A percentile compares a stretch with the other conserved stretches of the same genome.
phyloP scores from a whole-genome alignment of 2,329 filamentous ascomycete genomes.

The Chaetomium strumarium region DNA sequence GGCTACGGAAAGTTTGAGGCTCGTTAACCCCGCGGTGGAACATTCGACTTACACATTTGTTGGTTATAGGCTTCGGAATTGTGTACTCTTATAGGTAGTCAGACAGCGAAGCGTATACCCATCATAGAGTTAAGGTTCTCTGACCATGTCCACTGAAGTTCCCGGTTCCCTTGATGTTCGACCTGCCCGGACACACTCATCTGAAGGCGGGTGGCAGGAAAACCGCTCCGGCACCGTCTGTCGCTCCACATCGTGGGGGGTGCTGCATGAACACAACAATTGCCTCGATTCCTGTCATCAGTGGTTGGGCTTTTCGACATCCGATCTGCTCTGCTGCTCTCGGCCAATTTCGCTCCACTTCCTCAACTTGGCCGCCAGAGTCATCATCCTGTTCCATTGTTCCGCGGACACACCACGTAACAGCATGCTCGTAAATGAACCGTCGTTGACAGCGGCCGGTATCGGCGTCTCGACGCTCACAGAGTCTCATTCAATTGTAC shows the following conservation, averaged over 20 bases:
- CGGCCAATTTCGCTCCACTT: slow-evolving; percentile 5
- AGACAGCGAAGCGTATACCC: too few species aligned
- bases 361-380: background rate
- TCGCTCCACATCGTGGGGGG: slow-evolving; percentile 10
- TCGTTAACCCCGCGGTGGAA: too few species aligned
- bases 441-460: slow-evolving; percentile 6
- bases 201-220: background rate
- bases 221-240: background rate
- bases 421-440: slow-evolving; percentile 8
- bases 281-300: background rate
- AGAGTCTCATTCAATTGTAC: too few species aligned
- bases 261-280: slow-evolving; percentile 9
- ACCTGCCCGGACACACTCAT: background rate
- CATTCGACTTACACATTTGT: too few species aligned
- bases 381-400: slow-evolving; percentile 4
- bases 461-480: slow-evolving; percentile 5
- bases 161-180: too few species aligned
- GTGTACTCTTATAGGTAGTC: too few species aligned
- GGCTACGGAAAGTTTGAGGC: too few species aligned
- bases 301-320: slow-evolving; percentile 5
- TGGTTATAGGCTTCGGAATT: too few species aligned
- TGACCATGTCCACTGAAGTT: too few species aligned
- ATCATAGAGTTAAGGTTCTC: too few species aligned
- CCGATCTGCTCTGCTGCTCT: slow-evolving; percentile 2
- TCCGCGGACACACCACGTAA: slow-evolving; percentile 2